These are phyloP conservation scores for Pseudogymnoascus sp. DNA, from an alignment of 2,329 filamentous ascomycete genomes.

Conservation along the genomic window DNA sequence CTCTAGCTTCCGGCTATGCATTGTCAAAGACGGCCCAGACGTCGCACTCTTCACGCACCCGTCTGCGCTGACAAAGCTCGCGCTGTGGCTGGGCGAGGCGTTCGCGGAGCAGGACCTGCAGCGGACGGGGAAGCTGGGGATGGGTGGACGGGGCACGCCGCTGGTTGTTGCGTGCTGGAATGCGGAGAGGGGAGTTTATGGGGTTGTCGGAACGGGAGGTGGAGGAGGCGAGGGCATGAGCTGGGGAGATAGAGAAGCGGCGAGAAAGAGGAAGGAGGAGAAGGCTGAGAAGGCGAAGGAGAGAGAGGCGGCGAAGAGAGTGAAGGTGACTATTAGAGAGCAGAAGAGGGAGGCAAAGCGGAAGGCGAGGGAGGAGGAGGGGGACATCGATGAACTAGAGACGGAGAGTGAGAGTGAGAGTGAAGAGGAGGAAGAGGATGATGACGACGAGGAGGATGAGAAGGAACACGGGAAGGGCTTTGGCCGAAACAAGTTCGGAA, in stretches of 20 bases:
- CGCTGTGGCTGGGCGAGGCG: constrained; percentile 89
- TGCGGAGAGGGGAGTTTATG: constrained; percentile 77
- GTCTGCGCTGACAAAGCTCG: constrained; percentile 84
- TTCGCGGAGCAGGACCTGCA: constrained; percentile 84
- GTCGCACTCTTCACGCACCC: constrained; percentile 88
- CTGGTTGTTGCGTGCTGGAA: constrained; percentile 87
- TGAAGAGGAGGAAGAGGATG: constrained; percentile 38
- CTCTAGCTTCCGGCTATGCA: constrained; percentile 86
- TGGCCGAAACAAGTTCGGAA: constrained; percentile 83
- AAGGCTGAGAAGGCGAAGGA: constrained; percentile 56
- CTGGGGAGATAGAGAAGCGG: constrained; percentile 60
- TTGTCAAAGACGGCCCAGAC: constrained; percentile 92
- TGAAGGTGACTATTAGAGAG: constrained; percentile 51
- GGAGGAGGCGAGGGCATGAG: constrained; percentile 65
- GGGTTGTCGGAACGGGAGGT: constrained; percentile 87
- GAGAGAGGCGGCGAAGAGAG: constrained; percentile 50
- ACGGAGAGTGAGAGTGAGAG: constrained; percentile 44
- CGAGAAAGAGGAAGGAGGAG: constrained; percentile 55
- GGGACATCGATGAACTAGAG: constrained; percentile 45
- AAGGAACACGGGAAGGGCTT: constrained; percentile 54
- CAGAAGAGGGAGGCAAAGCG: constrained; percentile 55
- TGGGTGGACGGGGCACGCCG: constrained; percentile 68
- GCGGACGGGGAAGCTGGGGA: constrained; percentile 57
- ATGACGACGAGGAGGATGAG: constrained; percentile 50
- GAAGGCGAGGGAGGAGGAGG: constrained; percentile 38